Evolutionary conservation across 192 early-diverging fungal genomes (phyloP).

Genomic region (Entomortierella lignicola): DNA sequence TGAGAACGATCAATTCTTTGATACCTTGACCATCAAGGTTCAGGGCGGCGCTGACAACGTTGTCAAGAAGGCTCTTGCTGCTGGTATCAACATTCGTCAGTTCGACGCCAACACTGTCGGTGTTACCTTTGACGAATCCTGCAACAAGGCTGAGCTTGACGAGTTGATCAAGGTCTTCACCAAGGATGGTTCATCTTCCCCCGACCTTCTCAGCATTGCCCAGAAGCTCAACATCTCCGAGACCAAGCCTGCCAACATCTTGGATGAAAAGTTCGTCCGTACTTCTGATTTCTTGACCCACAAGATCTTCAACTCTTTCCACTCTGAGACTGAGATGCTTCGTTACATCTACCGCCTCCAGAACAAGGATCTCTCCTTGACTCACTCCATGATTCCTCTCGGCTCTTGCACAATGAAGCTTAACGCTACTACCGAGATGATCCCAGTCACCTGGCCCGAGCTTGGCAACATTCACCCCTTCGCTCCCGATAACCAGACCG

Average conservation of each 20-base stretch:
- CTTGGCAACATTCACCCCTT: slow-evolving; percentile 97
- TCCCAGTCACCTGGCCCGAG: slow-evolving; percentile 99
- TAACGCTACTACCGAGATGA: slow-evolving; percentile 99
- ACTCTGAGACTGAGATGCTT: slow-evolving; percentile 99
- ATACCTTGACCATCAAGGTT: slow-evolving; percentile 91
- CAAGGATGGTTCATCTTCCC: slow-evolving; percentile 64
- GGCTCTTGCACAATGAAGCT: slow-evolving; percentile 99
- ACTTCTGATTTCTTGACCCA: slow-evolving; percentile 86
- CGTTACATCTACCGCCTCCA: slow-evolving; percentile 95
- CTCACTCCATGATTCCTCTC: slow-evolving; percentile 98
- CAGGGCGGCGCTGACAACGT: slow-evolving; percentile 70
- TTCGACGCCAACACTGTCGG: slow-evolving; percentile 82
- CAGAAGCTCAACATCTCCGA: slow-evolving; percentile 66
- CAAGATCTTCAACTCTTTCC: slow-evolving; percentile 94
- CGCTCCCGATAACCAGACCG: slow-evolving; percentile 93
- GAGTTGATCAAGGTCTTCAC: slow-evolving; percentile 85
- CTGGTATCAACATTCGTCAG: slow-evolving; percentile 89
- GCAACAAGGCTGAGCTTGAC: slow-evolving; percentile 83
- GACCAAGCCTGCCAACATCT: slow-evolving; percentile 57
- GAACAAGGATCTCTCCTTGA: slow-evolving; percentile 98
- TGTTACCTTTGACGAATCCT: slow-evolving; percentile 94
- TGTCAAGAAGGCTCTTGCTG: slow-evolving; percentile 76
- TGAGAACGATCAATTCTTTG: slow-evolving; percentile 91
- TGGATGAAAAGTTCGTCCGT: slow-evolving; percentile 76
- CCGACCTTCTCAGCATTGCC: slow-evolving; percentile 56